Percentiles rank a stretch among this genome's conserved stretches.
Evolutionary conservation across 1,284 basidiomycete species (phyloP).

Genomic region (Leccinum holopus): DNA sequence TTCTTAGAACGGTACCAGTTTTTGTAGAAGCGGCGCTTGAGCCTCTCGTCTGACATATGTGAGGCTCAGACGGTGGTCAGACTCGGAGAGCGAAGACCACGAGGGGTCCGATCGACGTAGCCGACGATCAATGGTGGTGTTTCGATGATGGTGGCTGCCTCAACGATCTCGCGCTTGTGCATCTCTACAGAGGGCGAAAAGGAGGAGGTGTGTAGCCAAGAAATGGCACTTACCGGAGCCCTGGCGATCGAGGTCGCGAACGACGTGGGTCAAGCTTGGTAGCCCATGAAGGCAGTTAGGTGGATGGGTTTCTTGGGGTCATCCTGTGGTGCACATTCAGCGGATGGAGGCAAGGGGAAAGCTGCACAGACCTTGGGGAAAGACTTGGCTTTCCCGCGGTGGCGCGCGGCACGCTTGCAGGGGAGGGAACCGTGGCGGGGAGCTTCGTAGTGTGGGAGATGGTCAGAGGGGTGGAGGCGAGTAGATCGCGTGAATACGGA

Average conservation of each 20-base stretch:
- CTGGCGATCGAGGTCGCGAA: conserved; percentile 98
- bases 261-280: conserved; percentile 99
- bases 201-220: conserved; percentile 20
- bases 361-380: no score
- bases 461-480: conserved; percentile 11
- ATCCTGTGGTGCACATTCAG: no score
- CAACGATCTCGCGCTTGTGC: conserved; percentile 99
- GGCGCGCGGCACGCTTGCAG: no score
- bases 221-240: conserved; percentile 81
- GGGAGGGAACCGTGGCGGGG: conserved; percentile 38
- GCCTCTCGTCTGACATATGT: conserved; percentile 75
- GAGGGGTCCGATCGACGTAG: conserved; percentile 96
- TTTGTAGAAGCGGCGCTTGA: conserved; percentile 99
- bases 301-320: conserved; percentile 55
- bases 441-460: conserved; percentile 76
- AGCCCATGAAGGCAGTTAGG: conserved; percentile 97
- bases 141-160: conserved; percentile 96
- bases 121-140: conserved; percentile 98
- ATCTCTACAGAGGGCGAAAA: conserved; percentile 64
- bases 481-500: conserved; percentile 32
- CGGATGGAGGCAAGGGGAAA: no score
- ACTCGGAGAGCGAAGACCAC: conserved; percentile 79
- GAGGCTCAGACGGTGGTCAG: conserved; percentile 84
- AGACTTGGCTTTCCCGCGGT: no score
- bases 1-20: conserved; percentile 99